Base-by-base conservation (phyloP, 2,329 filamentous ascomycete genomes). In the Fusarium vanettenii region DNA sequence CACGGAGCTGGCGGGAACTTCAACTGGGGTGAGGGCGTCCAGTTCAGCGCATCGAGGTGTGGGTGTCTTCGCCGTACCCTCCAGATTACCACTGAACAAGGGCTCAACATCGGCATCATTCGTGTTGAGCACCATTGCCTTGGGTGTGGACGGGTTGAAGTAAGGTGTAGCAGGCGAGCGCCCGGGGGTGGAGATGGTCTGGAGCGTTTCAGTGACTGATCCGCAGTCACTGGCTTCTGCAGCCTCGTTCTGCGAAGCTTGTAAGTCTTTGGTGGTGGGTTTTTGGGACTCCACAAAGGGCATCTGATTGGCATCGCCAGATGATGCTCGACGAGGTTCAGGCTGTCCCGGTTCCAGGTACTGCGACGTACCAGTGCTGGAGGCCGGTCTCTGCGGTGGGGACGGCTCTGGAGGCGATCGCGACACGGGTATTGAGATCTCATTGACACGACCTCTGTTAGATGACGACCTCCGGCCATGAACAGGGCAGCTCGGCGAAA, bases 71-170 rank as follows among this genome's bases (percentile, higher is more conserved):
- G 64, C 61, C 4, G 39, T 16, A 8, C 27, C 62, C 50, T 67
- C 27, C 41, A 70, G 10, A 6, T 27, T 29, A 13, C 45, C 65
- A 20, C 52, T 52, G 29, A 62, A 43, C 4, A 69, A 33, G 6
- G 66, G n/a, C 11, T 73, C 69, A 4, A 67, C 14, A 1, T 75
- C 65, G 3, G 35, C 14, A 13, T 71, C 66, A 7, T 71, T 50
- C 1, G 66, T 60, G 4, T 55, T 41, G 27, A 74, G 18, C 2
- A 67, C 20, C 80, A 82, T 81, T 5, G 80, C 80, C 29, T 75
- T 81, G 1, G 81, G 80, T 0, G 81, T 82, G 6, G 57, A 70
- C 1, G 81, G 80, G 13, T 80, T 78, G 27, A 79, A 81, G 1
- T n/a, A 61, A 1, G 67, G 75, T 7, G 75, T 75, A 8, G 75